Base-by-base conservation (phyloP, 192 early-diverging fungal species). In the Haplosporangium gracile region DNA sequence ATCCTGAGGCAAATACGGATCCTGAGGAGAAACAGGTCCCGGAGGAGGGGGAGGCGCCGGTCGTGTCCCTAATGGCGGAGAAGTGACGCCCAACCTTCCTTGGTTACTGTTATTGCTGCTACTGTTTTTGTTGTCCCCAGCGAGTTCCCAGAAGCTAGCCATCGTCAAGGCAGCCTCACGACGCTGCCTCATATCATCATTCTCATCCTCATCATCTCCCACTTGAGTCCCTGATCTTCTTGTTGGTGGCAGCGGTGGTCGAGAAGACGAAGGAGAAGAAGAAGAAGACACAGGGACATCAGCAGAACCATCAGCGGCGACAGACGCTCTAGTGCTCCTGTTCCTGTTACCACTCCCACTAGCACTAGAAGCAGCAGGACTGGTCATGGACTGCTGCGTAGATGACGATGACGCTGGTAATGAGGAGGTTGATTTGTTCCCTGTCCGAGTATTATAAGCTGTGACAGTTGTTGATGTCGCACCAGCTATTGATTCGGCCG, bases 81-180 rank as follows among this genome's bases (percentile, higher is more conserved):
- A 40, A 32, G 36, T 70, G 38, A 2, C 20, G 5, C 2, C 24
- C 20, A 39, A 2, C 26, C 34, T 10, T 38, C 3, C 34, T 69
- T 39, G 34, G 1, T 69, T 36, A 9, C 10, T 34, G 39, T 71
- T 42, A 20, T n/a, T 38, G n/a, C 4, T 71, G 39, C 16, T 43
- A 16, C 8, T 57, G 55, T 20, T 4, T 51, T 26, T 65, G 1
- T 65, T 65, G 60, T 65, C 60, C 13, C 60, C 26, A 8, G 40
- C 70, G 55, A 70, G 18, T 18, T 57, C 69, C 34, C 81, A 40
- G 6, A 82, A 49, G 71, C 81, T 76, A 32, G 81, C 70, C 70
- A 76, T 82, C 3, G 81, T 75, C 75, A 82, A 42, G 5, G 81
- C 74, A 1, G 74, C 75, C 55, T 82, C 81, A 6, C 40, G 39